A percentile compares a stretch with the other conserved stretches of the same genome.
Evolutionary conservation across 305 asterid genomes (phyloP).

Genomic region (Fraxinus latifolia): DNA sequence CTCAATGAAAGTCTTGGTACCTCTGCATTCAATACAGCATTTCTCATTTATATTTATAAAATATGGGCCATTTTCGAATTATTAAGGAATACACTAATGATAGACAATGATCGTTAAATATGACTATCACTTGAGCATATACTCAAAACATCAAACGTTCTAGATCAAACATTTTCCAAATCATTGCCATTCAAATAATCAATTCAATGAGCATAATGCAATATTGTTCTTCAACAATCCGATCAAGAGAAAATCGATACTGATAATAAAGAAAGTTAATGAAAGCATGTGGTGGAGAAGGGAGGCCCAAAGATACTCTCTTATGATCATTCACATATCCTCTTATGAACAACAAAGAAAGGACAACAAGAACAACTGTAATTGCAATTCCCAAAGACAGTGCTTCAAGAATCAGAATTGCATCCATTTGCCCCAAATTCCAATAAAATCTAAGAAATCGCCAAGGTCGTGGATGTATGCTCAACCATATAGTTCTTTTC

Average conservation of each 20-base stretch:
- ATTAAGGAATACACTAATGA: background rate
- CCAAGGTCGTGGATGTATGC: background rate
- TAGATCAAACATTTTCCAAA: background rate
- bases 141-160: background rate
- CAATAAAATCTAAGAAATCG: background rate
- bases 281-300: constrained; percentile 42
- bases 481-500: no score
- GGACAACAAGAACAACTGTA: constrained; percentile 33
- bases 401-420: constrained; percentile 31
- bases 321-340: constrained; percentile 27
- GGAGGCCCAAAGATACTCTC: constrained; percentile 38
- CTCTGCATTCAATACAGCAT: constrained; percentile 35
- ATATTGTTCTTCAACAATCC: background rate
- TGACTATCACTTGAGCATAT: background rate
- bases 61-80: background rate
- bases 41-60: background rate
- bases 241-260: background rate
- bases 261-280: background rate
- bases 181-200: background rate
- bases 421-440: constrained; percentile 35
- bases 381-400: constrained; percentile 33
- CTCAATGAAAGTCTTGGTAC: constrained; percentile 54
- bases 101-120: no score
- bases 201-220: background rate
- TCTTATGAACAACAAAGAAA: constrained; percentile 39